Conservation (phyloP, 1,284 basidiomycete genomes). For the Trichosporon asahii region DNA sequence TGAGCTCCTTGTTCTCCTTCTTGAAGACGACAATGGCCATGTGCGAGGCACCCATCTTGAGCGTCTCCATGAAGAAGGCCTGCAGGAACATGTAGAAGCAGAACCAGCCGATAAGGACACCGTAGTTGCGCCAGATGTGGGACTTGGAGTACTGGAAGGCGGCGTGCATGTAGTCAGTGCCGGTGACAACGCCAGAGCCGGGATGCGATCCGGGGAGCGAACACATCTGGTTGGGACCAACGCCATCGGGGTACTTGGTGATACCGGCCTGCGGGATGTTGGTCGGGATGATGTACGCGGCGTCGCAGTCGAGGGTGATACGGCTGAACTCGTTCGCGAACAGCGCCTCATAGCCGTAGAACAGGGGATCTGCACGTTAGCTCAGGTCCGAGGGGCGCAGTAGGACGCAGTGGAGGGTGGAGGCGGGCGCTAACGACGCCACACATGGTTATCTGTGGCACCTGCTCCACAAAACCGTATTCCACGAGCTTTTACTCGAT, state of each 20-base stretch:
- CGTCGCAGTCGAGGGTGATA: conserved; percentile 65
- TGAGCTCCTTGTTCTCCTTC: conserved; percentile 67
- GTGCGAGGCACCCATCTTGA: conserved; percentile 43
- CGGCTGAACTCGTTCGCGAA: conserved; percentile 75
- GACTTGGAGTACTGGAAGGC: conserved; percentile 44
- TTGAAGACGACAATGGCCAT: conserved; percentile 61
- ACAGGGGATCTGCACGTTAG: conserved; percentile 54
- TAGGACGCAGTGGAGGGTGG: neutral
- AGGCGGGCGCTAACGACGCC: neutral
- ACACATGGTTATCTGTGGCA: neutral
- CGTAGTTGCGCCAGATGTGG: conserved; percentile 52
- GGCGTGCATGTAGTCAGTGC: conserved; percentile 49
- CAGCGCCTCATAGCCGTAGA: conserved; percentile 72
- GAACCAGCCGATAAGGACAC: conserved; percentile 59
- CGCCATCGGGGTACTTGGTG: conserved; percentile 59
- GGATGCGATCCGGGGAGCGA: conserved; percentile 42
- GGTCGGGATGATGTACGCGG: conserved; percentile 65
- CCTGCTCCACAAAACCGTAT: neutral
- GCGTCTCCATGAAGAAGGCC: conserved; percentile 47
- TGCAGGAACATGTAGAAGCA: conserved; percentile 58
- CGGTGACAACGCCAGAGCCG: conserved; percentile 42
- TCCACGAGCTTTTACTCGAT: neutral
- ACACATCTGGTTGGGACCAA: conserved; percentile 53
- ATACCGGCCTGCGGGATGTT: conserved; percentile 59
- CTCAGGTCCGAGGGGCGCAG: neutral